A percentile compares a stretch with the other conserved stretches of the same genome.
phyloP scores from a whole-genome alignment of 441 rosid species.

The Iberis amara region DNA sequence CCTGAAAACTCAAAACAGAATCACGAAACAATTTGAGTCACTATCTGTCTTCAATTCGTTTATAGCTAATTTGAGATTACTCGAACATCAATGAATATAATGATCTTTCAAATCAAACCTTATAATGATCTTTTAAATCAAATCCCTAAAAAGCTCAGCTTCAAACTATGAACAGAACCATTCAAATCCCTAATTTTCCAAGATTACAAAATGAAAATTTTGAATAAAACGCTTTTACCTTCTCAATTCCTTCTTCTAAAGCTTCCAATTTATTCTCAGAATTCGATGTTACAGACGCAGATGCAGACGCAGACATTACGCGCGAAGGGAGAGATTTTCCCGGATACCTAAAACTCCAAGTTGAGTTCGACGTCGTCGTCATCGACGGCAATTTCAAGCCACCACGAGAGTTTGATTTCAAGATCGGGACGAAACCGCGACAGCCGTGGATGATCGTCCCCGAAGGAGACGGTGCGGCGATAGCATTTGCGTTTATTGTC shows the following conservation, averaged over 20 bases:
- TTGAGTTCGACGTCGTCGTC: not conserved
- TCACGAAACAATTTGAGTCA: too few species aligned
- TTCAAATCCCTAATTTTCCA: not conserved
- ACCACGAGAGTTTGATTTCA: conserved; percentile 1
- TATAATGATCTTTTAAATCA: too few species aligned
- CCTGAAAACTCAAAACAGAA: conserved; percentile 25
- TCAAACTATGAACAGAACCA: not conserved
- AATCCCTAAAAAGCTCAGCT: not conserved
- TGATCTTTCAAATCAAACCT: not conserved
- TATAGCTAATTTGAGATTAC: not conserved
- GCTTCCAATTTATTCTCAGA: conserved; percentile 26
- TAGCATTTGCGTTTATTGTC: conserved; percentile 25
- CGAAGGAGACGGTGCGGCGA: conserved; percentile 23
- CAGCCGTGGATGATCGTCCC: not conserved
- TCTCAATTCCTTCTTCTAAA: conserved; percentile 49
- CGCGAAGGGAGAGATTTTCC: not conserved
- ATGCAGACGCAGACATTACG: not conserved
- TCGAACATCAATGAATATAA: not conserved
- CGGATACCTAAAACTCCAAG: not conserved
- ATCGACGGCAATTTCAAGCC: not conserved
- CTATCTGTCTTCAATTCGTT: too few species aligned
- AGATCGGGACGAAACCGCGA: conserved; percentile 16
- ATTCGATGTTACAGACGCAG: conserved; percentile 13
- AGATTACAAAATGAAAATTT: not conserved
- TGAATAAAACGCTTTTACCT: conserved; percentile 30